Base-by-base conservation (phyloP, 495 filamentous ascomycete species). In the Niebla homalea region DNA sequence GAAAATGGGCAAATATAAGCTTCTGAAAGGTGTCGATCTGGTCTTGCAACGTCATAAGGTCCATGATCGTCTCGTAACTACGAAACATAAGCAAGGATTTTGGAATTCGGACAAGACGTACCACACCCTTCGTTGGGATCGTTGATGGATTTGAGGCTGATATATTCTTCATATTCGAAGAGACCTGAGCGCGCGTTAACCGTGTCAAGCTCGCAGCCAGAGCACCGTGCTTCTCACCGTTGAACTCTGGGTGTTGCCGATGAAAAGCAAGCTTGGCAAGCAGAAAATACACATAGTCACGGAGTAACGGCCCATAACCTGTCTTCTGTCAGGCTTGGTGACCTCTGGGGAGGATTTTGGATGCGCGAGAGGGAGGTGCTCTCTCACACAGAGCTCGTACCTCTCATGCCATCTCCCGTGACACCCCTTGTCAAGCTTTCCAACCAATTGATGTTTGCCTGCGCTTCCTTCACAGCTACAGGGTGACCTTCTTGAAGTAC, bases 131-230 rank as follows among this genome's bases (percentile, higher is more conserved):
- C 92, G 61, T 98, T 96, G 11, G 93, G 92, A 70, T 98, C 92
- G 67, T 96, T 94, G 69, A 94, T 97, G 4, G 86, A 84, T 70
- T 96, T 96, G 64, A 98, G 73, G 60, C 87, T 95, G 64, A 97
- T 89, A 64, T 98, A 98, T 61, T 98, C 92, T 72, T 96, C 92
- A 56, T 98, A 98, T 62, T 98, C 92, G 60, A 97, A 97, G 22
- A 92, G 72, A 37, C 80, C 80, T 84, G 50, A 36, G 18, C 48
- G 5, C 37, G 36, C 64, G 36, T 64, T 62, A 46, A 48, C 29
- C 35, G 14, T 38, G n/a, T 36, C 23, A 29, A 14, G 35, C 49
- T 16, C 43, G 25, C 15, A 16, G 20, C 19, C 16, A 10, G 23
- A 47, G 42, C 20, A 5, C 32, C 20, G 20, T 22, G 15, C 4